Conservation (phyloP, 768 basidiomycete species). For the Austroboletus eburneus region DNA sequence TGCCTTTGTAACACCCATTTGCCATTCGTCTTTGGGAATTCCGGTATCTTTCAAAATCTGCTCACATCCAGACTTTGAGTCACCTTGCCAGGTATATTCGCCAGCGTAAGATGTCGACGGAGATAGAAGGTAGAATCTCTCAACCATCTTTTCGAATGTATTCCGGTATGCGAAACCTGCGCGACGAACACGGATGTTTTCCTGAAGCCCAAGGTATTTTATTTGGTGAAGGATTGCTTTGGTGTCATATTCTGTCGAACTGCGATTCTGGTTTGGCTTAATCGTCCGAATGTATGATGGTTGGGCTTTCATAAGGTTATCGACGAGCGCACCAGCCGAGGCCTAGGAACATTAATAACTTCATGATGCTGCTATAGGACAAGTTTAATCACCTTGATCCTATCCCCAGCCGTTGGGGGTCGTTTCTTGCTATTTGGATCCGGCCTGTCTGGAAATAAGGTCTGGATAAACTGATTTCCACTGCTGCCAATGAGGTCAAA, state of each 20-base stretch:
- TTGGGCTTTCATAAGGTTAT: slow-evolving; percentile 95
- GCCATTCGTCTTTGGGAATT: slow-evolving; percentile 96
- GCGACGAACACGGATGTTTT: slow-evolving; percentile 95
- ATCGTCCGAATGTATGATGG: slow-evolving; percentile 99
- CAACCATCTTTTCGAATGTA: slow-evolving; percentile 98
- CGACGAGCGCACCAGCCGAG: slow-evolving; percentile 94
- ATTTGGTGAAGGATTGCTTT: slow-evolving; percentile 98
- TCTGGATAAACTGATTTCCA: slow-evolving; percentile 80
- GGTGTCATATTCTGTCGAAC: slow-evolving; percentile 83
- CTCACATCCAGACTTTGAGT: slow-evolving; percentile 86
- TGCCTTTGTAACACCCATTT: slow-evolving; percentile 98
- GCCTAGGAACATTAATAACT: slow-evolving; percentile 37
- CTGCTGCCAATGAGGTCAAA: slow-evolving; percentile 83
- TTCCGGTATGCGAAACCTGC: slow-evolving; percentile 99
- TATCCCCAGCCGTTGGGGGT: slow-evolving; percentile 95
- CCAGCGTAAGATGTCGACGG: slow-evolving; percentile 96
- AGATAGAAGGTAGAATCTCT: slow-evolving; percentile 94
- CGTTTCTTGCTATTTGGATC: slow-evolving; percentile 98
- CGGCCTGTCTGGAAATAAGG: slow-evolving; percentile 87
- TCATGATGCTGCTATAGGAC: neutral
- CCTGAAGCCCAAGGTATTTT: slow-evolving; percentile 97
- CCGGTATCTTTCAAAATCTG: slow-evolving; percentile 93
- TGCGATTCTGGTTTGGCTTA: slow-evolving; percentile 97
- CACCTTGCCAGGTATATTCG: slow-evolving; percentile 95
- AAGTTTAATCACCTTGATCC: slow-evolving; percentile 73